phyloP scores from a whole-genome alignment of 176 grass and related monocot genomes.

The Bonia amplexicaulis region DNA sequence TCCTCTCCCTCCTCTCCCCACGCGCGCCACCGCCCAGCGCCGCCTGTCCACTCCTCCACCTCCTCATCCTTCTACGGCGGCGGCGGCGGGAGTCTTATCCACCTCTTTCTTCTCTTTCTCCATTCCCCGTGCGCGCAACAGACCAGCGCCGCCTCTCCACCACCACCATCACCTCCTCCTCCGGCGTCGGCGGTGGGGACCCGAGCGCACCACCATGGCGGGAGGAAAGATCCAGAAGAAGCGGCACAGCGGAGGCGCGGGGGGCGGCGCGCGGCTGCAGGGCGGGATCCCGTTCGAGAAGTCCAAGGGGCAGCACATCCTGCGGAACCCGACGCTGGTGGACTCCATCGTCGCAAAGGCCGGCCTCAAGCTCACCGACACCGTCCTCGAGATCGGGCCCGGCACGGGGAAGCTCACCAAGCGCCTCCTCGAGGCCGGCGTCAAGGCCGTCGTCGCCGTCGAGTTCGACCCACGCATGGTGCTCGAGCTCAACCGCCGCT shows the following conservation, averaged over 20 bases:
- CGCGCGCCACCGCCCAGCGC: neutral
- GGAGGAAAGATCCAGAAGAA: constrained; percentile 93
- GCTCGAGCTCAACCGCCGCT: constrained; percentile 78
- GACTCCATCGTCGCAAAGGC: constrained; percentile 86
- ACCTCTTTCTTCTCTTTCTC: neutral
- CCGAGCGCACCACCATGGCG: constrained; percentile 33
- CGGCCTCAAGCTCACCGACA: constrained; percentile 85
- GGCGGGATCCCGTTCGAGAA: constrained; percentile 93
- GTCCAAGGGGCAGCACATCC: constrained; percentile 93
- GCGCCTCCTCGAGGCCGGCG: constrained; percentile 71
- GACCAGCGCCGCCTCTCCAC: neutral
- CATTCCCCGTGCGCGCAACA: neutral
- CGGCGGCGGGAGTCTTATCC: neutral
- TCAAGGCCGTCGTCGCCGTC: constrained; percentile 86
- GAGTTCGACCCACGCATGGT: constrained; percentile 98
- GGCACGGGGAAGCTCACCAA: constrained; percentile 96
- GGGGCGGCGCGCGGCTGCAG: constrained; percentile 37
- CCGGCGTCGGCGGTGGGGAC: neutral
- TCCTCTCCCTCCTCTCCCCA: neutral
- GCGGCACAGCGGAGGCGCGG: constrained; percentile 23
- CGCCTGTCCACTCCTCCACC: neutral
- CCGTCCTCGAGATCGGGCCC: constrained; percentile 91
- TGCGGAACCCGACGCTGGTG: constrained; percentile 76
- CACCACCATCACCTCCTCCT: neutral
- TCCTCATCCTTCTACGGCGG: neutral